phyloP scores from a whole-genome alignment of 2,329 filamentous ascomycete genomes.

The Ophiocordyceps camponoti-rufipedis region DNA sequence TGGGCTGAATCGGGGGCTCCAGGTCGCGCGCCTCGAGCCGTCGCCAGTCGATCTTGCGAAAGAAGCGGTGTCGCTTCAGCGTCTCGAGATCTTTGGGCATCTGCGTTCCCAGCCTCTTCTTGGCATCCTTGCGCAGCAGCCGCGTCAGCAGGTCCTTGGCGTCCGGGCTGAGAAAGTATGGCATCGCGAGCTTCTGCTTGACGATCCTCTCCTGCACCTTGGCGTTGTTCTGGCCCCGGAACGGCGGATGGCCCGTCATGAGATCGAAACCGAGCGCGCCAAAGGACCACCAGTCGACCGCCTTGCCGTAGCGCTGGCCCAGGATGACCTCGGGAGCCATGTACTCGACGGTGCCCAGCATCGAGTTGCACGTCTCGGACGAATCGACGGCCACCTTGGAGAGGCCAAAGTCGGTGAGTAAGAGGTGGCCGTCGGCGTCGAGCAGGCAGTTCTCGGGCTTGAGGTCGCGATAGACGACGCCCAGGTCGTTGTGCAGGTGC shows the following conservation, averaged over 20 bases:
- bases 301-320: conserved; percentile 77
- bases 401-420: conserved; percentile 91
- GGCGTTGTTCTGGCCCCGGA: conserved; percentile 74
- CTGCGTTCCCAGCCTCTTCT: conserved; percentile 70
- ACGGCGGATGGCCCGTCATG: conserved; percentile 81
- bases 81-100: conserved; percentile 76
- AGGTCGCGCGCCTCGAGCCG: conserved; percentile 66
- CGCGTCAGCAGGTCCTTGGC: conserved; percentile 87
- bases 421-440: conserved; percentile 76
- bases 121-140: conserved; percentile 78
- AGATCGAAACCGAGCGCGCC: conserved; percentile 85
- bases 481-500: conserved; percentile 79
- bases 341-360: conserved; percentile 92
- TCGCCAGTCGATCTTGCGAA: conserved; percentile 91
- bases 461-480: conserved; percentile 89
- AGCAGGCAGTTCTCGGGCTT: conserved; percentile 97
- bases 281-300: conserved; percentile 97
- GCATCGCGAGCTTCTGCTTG: conserved; percentile 74
- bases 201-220: conserved; percentile 95
- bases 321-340: conserved; percentile 94
- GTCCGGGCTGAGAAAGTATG: conserved; percentile 80
- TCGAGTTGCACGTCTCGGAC: conserved; percentile 57
- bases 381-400: conserved; percentile 75
- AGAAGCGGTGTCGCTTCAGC: conserved; percentile 90
- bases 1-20: conserved; percentile 74